These are phyloP conservation scores for Inga laurina DNA, from an alignment of 306 rosid species.

Conservation along the genomic window DNA sequence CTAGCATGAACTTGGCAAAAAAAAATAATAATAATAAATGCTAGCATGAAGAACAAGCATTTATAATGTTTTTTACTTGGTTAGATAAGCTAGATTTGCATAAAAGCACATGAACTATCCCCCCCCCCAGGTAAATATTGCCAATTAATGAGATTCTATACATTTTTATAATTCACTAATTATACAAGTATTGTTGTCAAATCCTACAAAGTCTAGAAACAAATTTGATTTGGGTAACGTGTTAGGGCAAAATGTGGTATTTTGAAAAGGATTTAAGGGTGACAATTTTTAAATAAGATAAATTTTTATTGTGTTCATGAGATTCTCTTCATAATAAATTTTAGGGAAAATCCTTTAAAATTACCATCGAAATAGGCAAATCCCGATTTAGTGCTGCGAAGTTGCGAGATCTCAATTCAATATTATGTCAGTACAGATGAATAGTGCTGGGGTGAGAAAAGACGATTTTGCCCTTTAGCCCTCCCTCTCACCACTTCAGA, in stretches of 20 bases:
- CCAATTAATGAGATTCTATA: not conserved
- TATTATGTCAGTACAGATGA: too few relatives aligned
- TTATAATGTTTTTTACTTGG: not conserved
- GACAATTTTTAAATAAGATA: not conserved
- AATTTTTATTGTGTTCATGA: not conserved
- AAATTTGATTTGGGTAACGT: not conserved
- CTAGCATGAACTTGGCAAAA: not conserved
- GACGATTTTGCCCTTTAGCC: too few relatives aligned
- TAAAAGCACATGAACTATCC: constrained; percentile 1
- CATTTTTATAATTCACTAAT: not conserved
- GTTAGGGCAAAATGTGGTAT: not conserved
- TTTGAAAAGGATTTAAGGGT: not conserved
- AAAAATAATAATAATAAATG: too few relatives aligned
- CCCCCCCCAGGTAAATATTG: not conserved
- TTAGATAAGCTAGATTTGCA: not conserved
- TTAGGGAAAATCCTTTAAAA: not conserved
- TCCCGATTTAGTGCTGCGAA: too few relatives aligned
- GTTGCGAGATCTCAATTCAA: too few relatives aligned
- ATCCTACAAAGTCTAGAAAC: not conserved
- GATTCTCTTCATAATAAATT: not conserved
- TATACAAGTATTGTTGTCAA: not conserved
- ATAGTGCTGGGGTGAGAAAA: too few relatives aligned
- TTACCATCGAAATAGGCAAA: too few relatives aligned
- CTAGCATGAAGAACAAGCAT: not conserved
- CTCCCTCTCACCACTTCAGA: too few relatives aligned